Evolutionary conservation across 305 asterid genomes (phyloP).

Genomic region (Fraxinus paxiana): DNA sequence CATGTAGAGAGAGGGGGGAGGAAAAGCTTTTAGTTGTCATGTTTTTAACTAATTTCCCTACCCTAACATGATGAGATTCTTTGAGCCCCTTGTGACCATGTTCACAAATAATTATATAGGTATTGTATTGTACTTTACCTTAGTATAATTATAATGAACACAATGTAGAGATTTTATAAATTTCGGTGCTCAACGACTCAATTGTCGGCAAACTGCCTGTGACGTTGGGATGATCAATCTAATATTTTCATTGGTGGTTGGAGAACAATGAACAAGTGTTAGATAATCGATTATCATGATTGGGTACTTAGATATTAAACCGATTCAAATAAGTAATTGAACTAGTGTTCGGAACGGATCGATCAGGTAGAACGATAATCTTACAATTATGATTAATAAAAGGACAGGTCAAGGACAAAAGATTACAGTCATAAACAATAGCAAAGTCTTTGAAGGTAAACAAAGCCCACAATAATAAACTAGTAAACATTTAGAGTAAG

Average conservation of each 20-base stretch:
- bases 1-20: background rate
- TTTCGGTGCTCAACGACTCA: background rate
- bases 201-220: background rate
- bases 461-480: background rate
- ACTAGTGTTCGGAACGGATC: too few relatives aligned
- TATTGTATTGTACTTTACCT: background rate
- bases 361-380: background rate
- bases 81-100: constrained; percentile 23
- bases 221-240: background rate
- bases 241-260: too few relatives aligned
- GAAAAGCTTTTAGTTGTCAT: constrained; percentile 13
- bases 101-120: constrained; percentile 5
- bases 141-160: background rate
- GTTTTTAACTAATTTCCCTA: constrained; percentile 25
- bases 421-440: constrained; percentile 25
- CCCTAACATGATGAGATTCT: constrained; percentile 39
- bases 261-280: background rate
- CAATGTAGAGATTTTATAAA: background rate
- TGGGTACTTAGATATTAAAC: background rate
- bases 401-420: background rate
- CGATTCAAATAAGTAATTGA: background rate
- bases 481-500: background rate
- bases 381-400: background rate
- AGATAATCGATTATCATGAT: background rate
- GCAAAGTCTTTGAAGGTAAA: background rate